phyloP scores from a whole-genome alignment of 1,139 yeast genomes.

The Blastobotrys buckinghamii region DNA sequence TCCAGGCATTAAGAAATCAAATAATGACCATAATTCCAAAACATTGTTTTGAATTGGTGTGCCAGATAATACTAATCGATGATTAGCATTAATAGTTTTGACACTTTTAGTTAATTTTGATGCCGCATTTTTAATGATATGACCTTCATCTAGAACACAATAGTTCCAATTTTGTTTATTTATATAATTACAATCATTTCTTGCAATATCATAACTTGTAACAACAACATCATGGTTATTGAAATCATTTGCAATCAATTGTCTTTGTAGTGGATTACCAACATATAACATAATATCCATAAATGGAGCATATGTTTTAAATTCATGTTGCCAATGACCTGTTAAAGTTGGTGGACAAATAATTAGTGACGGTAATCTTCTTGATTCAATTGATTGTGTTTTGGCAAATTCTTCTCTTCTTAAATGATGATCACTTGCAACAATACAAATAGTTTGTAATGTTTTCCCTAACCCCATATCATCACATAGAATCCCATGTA shows the following conservation, averaged over 20 bases:
- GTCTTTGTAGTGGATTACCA: conserved; percentile 80
- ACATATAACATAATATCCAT: conserved; percentile 80
- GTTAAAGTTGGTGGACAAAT: conserved; percentile 96
- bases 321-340: conserved; percentile 98
- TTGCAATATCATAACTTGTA: conserved; percentile 92
- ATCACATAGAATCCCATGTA: conserved; percentile 96
- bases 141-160: conserved; percentile 97
- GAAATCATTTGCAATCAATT: conserved; percentile 48
- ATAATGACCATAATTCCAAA: conserved; percentile 92
- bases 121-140: conserved; percentile 85
- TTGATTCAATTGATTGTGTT: conserved; percentile 59
- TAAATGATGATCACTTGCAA: conserved; percentile 89
- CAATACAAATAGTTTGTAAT: conserved; percentile 92
- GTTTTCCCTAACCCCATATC: conserved; percentile 99
- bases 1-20: conserved; percentile 98
- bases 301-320: conserved; percentile 85
- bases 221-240: conserved; percentile 74
- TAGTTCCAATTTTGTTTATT: conserved; percentile 71
- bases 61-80: conserved; percentile 85
- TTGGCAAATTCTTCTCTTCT: conserved; percentile 61
- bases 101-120: conserved; percentile 89
- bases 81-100: conserved; percentile 76
- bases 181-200: conserved; percentile 76
- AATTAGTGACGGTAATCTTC: conserved; percentile 76
- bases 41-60: conserved; percentile 98